These are phyloP conservation scores for Prunus yedoensis DNA, from an alignment of 331 rosid genomes.

Conservation along the genomic window DNA sequence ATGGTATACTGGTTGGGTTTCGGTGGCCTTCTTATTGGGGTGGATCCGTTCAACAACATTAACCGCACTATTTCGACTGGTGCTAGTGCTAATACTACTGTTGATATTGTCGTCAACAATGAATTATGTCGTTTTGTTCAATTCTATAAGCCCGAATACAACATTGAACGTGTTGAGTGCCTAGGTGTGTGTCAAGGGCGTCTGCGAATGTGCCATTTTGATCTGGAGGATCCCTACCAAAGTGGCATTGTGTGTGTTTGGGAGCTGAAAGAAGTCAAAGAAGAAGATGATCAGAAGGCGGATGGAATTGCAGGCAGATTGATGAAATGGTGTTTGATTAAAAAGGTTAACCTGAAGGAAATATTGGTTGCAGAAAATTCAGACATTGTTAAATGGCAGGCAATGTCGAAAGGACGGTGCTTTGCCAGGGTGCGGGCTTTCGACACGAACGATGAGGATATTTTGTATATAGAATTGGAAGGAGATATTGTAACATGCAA, in stretches of 20 bases:
- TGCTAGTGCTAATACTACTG: not conserved
- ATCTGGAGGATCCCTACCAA: not conserved
- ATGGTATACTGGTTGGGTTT: not conserved
- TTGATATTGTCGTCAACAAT: not conserved
- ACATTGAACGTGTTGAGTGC: not conserved
- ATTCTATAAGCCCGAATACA: not conserved
- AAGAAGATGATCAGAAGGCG: not conserved
- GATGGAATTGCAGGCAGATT: not conserved
- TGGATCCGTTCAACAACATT: not conserved
- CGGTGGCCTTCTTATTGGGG: not conserved
- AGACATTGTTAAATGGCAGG: not conserved
- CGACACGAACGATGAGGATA: conserved; percentile 1
- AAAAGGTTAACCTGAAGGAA: not conserved
- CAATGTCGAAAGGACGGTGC: too few species aligned
- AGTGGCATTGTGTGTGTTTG: not conserved
- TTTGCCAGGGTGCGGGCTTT: not conserved
- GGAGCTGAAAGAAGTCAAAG: not conserved
- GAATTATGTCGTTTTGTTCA: not conserved
- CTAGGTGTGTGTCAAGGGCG: not conserved
- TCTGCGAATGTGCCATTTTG: not conserved
- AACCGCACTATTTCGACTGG: not conserved
- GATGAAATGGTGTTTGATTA: not conserved
- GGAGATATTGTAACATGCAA: not conserved
- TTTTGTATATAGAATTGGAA: not conserved
- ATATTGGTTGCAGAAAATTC: not conserved